Evolutionary conservation across 164 flowering plant species (phyloP), one percentile per base, ranked within the genome.

Genomic region (Aristolochia contorta): DNA sequence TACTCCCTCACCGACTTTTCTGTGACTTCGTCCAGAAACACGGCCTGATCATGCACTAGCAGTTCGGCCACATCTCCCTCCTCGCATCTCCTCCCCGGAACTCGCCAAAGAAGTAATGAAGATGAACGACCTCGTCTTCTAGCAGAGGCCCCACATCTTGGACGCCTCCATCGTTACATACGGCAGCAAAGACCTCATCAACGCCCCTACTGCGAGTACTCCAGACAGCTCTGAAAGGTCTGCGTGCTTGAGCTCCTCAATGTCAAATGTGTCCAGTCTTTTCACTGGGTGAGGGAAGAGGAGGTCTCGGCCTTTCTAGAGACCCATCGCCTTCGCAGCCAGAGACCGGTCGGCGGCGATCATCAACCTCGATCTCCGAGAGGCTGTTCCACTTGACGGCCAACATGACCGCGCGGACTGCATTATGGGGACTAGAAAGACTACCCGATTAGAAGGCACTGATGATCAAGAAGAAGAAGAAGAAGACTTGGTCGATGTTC

Each of bases 131-230:
- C 12, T 37, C 43, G 12, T 8, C 43, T 37, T 37, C 43, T 4
- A 4, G 12, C 43, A 37, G 43, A 37, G 43, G 43, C 43, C 43
- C 9, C 43, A 8, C 12, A 1, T 37, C 12, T 10, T 37, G 9
- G 43, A 10, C 43, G 43, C 43, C 9, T 37, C 5, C 43, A 37
- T 37, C 10, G 12, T 23, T 2, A 21, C 56, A 2, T 53, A 53
- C 25, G 56, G 56, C 14, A 2, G 25, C 56, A 51, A 12, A 1
- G 68, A 71, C 54, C n/a, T 77, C 0, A 61, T 24, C 6, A 69
- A 71, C 14, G n/a, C 70, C 18, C 75, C 72, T 72, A 70, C 24
- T 69, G 73, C 27, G 63, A 65, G 19, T 72, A 75, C 47, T 75
- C 78, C 77, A 60, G 69, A 16, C 69, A 70, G 21, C 30, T 74